phyloP scores from a whole-genome alignment of 1,284 basidiomycete species.

The Malassezia globosa region DNA sequence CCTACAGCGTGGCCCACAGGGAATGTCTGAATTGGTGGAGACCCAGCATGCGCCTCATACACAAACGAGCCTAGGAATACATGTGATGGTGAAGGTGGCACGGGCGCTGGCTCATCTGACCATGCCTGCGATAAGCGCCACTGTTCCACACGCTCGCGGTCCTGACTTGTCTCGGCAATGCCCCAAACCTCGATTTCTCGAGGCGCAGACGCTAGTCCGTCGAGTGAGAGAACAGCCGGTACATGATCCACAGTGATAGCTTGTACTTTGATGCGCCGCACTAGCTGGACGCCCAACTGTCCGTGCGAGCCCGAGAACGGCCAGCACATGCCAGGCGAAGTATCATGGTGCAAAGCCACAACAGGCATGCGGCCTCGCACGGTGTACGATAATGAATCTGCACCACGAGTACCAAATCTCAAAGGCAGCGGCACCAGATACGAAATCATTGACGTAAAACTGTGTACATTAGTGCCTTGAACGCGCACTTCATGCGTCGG shows the following conservation, averaged over 20 bases:
- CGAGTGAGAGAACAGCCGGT: slow-evolving; percentile 61
- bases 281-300: slow-evolving; percentile 68
- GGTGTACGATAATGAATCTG: slow-evolving; percentile 29
- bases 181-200: slow-evolving; percentile 73
- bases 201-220: slow-evolving; percentile 67
- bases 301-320: slow-evolving; percentile 69
- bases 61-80: slow-evolving; percentile 65
- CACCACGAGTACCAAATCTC: background rate
- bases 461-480: background rate
- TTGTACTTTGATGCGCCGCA: slow-evolving; percentile 58
- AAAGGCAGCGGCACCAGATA: slow-evolving; percentile 8
- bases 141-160: slow-evolving; percentile 52
- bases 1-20: slow-evolving; percentile 53
- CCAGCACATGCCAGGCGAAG: slow-evolving; percentile 78
- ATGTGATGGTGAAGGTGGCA: slow-evolving; percentile 56
- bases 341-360: slow-evolving; percentile 70
- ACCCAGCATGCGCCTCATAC: slow-evolving; percentile 57
- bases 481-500: slow-evolving; percentile 52
- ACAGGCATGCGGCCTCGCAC: slow-evolving; percentile 64
- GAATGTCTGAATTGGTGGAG: slow-evolving; percentile 73
- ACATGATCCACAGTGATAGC: slow-evolving; percentile 82
- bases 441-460: background rate
- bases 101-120: slow-evolving; percentile 18
- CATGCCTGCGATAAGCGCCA: slow-evolving; percentile 7
- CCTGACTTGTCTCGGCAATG: slow-evolving; percentile 55